Evolutionary conservation across 2,329 filamentous ascomycete genomes (phyloP), one percentile per base, ranked within the genome.

Genomic region (Fusarium sp.): DNA sequence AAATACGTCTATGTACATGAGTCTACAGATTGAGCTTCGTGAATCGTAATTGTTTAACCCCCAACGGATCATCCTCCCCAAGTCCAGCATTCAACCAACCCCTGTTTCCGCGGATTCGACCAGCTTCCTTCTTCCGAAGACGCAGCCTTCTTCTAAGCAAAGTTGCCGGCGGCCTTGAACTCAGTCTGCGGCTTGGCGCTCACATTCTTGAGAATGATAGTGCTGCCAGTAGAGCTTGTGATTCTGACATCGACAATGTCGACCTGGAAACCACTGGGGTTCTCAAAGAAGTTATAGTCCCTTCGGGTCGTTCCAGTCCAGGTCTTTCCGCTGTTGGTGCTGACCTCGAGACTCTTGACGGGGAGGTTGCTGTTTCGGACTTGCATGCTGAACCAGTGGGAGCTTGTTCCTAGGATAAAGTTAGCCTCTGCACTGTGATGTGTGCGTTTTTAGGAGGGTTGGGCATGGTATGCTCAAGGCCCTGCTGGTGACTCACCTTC

Each of bases 241-340:
- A 90, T 81, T 58, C 83, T 83, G 29, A 91, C 81, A 70, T 86
- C 83, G 3, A 91, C 86, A 3, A 76, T 83, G 15, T 82, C 77
- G 0, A 83, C 83, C 2, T 86, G 85, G 70, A 88, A 89, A 0
- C 89, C 89, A 58, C 82, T 81, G 1, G 79, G 63, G 70, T 89
- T 84, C 80, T 91, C 84, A 50, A 91, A 91, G 79, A 84, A 91
- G 81, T 91, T 87, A 75, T 88, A 88, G 20, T 80, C 77, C 48
- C 81, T 77, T 42, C 89, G 81, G 1, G 79, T 81, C 0, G 89
- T 90, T 18, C 75, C 55, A 74, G 84, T 77, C 89, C 88, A 91
- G 8, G 84, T 86, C 53, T 70, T 81, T 21, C 89, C 89, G 15
- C 84, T 83, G 74, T 91, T 85, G 29, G 83, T 88, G 68, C 86